phyloP scores from a whole-genome alignment of 2,329 filamentous ascomycete species.

The Xylariaceae sp. region DNA sequence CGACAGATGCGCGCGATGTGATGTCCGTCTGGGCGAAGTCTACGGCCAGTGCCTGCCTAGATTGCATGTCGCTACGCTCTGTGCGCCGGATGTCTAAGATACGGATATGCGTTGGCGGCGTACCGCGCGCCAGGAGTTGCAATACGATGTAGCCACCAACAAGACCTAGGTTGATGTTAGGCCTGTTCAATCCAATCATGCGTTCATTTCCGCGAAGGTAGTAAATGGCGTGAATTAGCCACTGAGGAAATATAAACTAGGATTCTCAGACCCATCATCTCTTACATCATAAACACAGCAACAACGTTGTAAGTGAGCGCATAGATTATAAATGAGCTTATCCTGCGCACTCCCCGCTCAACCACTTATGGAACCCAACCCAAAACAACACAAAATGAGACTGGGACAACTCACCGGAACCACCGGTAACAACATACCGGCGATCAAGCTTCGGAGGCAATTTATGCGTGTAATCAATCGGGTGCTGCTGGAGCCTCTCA shows the following conservation, averaged over 20 bases:
- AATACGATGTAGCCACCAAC: conserved; percentile 62
- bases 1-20: conserved; percentile 51
- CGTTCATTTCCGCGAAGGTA: background rate
- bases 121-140: conserved; percentile 60
- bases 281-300: background rate
- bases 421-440: conserved; percentile 54
- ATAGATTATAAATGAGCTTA: background rate
- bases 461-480: conserved; percentile 47
- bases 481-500: conserved; percentile 44
- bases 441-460: conserved; percentile 50
- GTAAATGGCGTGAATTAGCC: background rate
- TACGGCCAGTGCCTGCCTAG: conserved; percentile 45
- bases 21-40: conserved; percentile 58
- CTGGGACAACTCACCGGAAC: conserved; percentile 48
- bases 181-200: background rate
- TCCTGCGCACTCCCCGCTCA: background rate
- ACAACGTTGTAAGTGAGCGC: background rate
- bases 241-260: too few relatives aligned
- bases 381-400: background rate
- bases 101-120: conserved; percentile 57
- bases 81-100: conserved; percentile 59
- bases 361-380: background rate
- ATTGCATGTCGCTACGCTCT: conserved; percentile 50
- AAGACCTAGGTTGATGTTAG: conserved; percentile 49
- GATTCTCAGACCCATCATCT: background rate